Conservation (phyloP, 495 filamentous ascomycete genomes). For the Aspergillus olivimuriae region DNA sequence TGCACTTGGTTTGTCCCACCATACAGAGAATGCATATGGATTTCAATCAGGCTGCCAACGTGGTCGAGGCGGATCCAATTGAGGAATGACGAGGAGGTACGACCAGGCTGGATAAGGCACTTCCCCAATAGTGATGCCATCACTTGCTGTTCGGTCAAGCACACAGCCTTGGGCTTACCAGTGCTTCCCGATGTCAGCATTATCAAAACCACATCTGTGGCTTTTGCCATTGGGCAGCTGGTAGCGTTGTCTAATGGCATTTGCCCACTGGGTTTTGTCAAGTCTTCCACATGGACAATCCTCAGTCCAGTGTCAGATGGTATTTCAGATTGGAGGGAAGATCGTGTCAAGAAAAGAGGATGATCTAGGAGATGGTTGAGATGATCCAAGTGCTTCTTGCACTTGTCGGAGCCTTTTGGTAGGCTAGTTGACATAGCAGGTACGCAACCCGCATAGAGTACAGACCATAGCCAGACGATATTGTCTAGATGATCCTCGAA, state of each 20-base stretch:
- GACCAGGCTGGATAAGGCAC: not conserved
- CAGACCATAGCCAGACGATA: constrained; percentile 40
- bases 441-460: constrained; percentile 26
- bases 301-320: not conserved
- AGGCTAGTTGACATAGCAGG: constrained; percentile 38
- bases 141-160: not conserved
- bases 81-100: constrained; percentile 22
- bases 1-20: constrained; percentile 15
- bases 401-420: constrained; percentile 16
- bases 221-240: not conserved
- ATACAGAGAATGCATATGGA: constrained; percentile 39
- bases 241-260: not conserved
- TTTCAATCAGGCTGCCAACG: constrained; percentile 43
- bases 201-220: not conserved
- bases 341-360: constrained; percentile 13
- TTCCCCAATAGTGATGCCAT: not conserved
- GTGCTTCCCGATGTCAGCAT: constrained; percentile 2
- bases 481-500: constrained; percentile 31
- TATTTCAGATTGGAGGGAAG: not conserved
- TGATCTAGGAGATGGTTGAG: constrained; percentile 6
- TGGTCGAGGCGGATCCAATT: constrained; percentile 49
- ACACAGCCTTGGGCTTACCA: not conserved
- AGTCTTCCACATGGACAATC: not conserved
- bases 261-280: not conserved
- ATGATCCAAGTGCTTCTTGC: constrained; percentile 16